Evolutionary conservation across 176 grass and related monocot genomes (phyloP).

Genomic region (Calamus simplicifolius): DNA sequence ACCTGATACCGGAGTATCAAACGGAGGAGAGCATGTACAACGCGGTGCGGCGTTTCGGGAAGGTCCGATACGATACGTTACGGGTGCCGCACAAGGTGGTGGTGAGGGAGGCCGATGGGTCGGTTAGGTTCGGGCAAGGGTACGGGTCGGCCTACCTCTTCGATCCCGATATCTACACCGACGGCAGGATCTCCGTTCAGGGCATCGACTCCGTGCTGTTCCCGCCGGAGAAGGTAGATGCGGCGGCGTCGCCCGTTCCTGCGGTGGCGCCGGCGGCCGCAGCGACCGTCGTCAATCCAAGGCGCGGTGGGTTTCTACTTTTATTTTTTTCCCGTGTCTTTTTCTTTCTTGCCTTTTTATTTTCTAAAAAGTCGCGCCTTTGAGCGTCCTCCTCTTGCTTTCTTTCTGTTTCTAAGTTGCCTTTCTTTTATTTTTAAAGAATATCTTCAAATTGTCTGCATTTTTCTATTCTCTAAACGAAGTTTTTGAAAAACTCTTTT

Average conservation of each 20-base stretch:
- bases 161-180: conserved; percentile 81
- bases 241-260: not conserved
- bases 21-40: conserved; percentile 95
- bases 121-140: conserved; percentile 63
- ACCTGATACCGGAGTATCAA: conserved; percentile 78
- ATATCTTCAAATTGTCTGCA: too few relatives aligned
- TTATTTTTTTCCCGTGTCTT: too few relatives aligned
- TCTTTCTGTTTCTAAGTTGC: too few relatives aligned
- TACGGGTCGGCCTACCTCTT: conserved; percentile 68
- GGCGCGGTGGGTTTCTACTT: conserved; percentile 39
- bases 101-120: conserved; percentile 68
- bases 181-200: conserved; percentile 77
- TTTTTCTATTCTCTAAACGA: too few relatives aligned
- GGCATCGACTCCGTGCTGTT: conserved; percentile 75
- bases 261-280: conserved; percentile 4
- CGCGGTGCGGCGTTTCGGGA: conserved; percentile 56
- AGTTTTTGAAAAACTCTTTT: too few relatives aligned
- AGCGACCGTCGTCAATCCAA: conserved; percentile 46
- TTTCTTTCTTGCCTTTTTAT: too few relatives aligned
- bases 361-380: not conserved
- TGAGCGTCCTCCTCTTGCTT: too few relatives aligned
- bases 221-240: conserved; percentile 32
- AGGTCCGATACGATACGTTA: conserved; percentile 55
- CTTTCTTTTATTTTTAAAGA: too few relatives aligned
- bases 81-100: conserved; percentile 65